A percentile compares a stretch with the other conserved stretches of the same genome.
Evolutionary conservation across 352 stramenopile genomes (phyloP).

Genomic region (Globisporangium polare): DNA sequence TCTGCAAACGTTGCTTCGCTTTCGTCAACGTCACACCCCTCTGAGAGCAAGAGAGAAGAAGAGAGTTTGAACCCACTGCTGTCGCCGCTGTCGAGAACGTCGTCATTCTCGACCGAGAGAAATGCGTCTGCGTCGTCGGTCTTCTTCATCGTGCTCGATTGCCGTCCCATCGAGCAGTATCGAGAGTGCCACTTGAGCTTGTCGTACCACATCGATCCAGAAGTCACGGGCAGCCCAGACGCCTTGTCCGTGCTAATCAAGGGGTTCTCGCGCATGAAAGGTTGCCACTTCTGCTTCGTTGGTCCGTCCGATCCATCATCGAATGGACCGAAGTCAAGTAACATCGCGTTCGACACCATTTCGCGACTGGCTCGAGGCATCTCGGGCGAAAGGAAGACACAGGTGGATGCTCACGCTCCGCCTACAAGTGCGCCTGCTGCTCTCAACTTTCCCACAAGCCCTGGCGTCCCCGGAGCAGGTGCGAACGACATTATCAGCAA

Average conservation of each 20-base stretch:
- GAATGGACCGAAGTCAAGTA: slow-evolving; percentile 22
- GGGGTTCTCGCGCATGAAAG: slow-evolving; percentile 83
- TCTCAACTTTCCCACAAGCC: slow-evolving; percentile 8
- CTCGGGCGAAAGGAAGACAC: slow-evolving; percentile 48
- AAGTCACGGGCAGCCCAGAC: slow-evolving; percentile 65
- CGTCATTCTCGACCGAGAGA: slow-evolving; percentile 35
- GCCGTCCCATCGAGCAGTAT: slow-evolving; percentile 68
- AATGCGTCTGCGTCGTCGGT: slow-evolving; percentile 37
- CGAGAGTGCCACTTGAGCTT: slow-evolving; percentile 76
- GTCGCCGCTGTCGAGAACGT: slow-evolving; percentile 20
- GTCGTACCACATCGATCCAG: slow-evolving; percentile 86
- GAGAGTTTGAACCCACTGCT: slow-evolving; percentile 31
- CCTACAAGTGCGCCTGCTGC: slow-evolving; percentile 10
- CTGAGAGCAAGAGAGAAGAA: neutral
- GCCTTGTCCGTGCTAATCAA: slow-evolving; percentile 73
- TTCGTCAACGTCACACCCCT: neutral
- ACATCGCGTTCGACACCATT: slow-evolving; percentile 47
- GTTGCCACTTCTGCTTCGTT: slow-evolving; percentile 88
- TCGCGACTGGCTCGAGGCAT: slow-evolving; percentile 49
- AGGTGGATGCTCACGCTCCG: neutral
- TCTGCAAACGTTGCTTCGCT: slow-evolving; percentile 6
- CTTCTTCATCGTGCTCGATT: slow-evolving; percentile 84
- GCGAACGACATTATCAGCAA: slow-evolving; percentile 32
- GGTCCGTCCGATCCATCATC: slow-evolving; percentile 40
- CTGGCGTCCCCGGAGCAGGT: slow-evolving; percentile 22